A percentile compares a stretch with the other conserved stretches of the same genome.
Conservation (phyloP, 2,329 filamentous ascomycete species). For the Acrocalymma vagum region DNA sequence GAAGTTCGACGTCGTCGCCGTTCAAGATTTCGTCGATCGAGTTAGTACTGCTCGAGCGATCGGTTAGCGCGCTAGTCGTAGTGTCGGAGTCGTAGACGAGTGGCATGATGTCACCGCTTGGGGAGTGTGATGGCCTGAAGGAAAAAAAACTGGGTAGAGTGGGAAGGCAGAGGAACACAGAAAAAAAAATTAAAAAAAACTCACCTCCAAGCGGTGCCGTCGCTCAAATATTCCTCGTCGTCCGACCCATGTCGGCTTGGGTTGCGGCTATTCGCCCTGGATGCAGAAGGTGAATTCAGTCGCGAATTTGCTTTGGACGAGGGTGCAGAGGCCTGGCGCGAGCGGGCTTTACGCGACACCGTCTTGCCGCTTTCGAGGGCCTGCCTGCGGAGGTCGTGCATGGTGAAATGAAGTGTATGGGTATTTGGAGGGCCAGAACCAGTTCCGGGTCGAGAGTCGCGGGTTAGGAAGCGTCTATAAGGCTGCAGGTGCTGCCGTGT, state of each 20-base stretch:
- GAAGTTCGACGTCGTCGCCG: conserved; percentile 58
- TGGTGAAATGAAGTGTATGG: conserved; percentile 38
- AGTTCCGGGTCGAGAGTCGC: conserved; percentile 1
- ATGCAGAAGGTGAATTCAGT: conserved; percentile 65
- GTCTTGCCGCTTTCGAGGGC: conserved; percentile 78
- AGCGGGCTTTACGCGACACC: conserved; percentile 72
- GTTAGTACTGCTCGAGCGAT: conserved; percentile 57
- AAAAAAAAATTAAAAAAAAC: conserved; percentile 19
- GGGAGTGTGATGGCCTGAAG: conserved; percentile 14
- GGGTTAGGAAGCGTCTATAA: conserved; percentile 8
- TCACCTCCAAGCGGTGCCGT: conserved; percentile 67
- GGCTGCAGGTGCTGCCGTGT: conserved; percentile 24
- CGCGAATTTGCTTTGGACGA: conserved; percentile 68
- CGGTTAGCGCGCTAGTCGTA: conserved; percentile 32
- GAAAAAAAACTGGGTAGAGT: conserved; percentile 13
- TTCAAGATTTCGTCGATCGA: conserved; percentile 72
- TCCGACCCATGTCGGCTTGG: conserved; percentile 71
- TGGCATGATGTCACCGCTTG: conserved; percentile 36
- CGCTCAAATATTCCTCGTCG: conserved; percentile 69
- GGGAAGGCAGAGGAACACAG: conserved; percentile 3
- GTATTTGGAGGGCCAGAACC: conserved; percentile 21
- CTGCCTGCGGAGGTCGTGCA: conserved; percentile 72
- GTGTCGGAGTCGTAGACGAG: conserved; percentile 14
- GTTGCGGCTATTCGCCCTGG: conserved; percentile 56
- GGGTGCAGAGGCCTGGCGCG: conserved; percentile 63